phyloP scores from a whole-genome alignment of 495 filamentous ascomycete genomes.

The Hyphodiscus hymeniophilus region DNA sequence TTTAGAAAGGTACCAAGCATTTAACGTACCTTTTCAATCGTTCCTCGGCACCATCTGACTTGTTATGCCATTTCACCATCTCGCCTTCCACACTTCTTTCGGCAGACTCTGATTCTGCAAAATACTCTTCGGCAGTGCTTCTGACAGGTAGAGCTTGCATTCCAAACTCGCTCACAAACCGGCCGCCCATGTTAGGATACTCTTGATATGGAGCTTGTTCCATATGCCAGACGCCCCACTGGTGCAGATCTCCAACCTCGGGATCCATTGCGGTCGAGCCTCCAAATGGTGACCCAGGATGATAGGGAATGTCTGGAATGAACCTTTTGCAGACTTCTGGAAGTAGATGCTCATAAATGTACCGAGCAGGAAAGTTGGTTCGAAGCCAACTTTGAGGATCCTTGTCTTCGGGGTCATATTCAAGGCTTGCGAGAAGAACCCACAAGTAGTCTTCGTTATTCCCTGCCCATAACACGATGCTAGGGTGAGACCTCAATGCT shows the following conservation, averaged over 20 bases:
- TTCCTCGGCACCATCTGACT: not conserved
- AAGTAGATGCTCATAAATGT: not conserved
- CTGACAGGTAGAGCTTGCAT: not conserved
- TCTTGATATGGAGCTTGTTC: not conserved
- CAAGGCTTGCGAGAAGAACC: not conserved
- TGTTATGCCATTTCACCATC: not conserved
- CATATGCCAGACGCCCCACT: not conserved
- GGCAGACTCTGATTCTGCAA: not conserved
- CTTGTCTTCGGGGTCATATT: not conserved
- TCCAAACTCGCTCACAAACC: not conserved
- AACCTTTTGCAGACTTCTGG: not conserved
- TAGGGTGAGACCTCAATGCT: conserved; percentile 72
- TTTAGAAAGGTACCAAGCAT: too few species aligned
- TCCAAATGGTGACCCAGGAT: not conserved
- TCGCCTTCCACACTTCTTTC: not conserved
- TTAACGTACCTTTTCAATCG: not conserved
- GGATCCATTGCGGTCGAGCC: not conserved
- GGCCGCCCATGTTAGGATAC: not conserved
- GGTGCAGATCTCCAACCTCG: not conserved
- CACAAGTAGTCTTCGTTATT: conserved; percentile 42
- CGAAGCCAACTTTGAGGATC: not conserved
- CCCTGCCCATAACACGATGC: conserved; percentile 74
- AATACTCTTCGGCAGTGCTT: not conserved
- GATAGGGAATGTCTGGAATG: not conserved
- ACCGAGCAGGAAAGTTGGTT: not conserved